Base-by-base conservation (phyloP, 208 protist genomes). In the Trypanosoma avium region DNA sequence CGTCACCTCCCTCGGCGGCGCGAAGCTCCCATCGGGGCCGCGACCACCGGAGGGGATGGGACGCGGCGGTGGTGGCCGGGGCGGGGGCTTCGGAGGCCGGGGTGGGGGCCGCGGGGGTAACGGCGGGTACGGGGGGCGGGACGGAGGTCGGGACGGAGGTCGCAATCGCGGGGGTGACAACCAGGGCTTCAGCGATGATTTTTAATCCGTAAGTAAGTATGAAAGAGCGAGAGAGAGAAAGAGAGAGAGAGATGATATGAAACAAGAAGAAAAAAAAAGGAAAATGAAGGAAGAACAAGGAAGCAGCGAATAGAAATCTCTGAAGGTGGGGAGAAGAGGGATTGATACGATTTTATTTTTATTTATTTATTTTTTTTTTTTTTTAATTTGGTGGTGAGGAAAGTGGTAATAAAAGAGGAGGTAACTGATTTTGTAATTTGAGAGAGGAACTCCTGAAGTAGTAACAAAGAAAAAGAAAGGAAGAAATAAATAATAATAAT, bases 131-230 rank as follows among this genome's bases (percentile, higher is more conserved):
- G 42, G 57, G 49, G 62, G 33, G 7, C 43, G 61, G n/a, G 29
- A 36, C 46, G 27, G 55, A 22, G 55, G 63, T 12, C 36, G 70
- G 15, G 63, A 54, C 8, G 43, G 59, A 6, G 54, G 61, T 36
- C 60, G 62, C 24, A 58, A 65, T 55, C 68, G 86, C 24, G 63
- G 70, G 59, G 73, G 77, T 67, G 78, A 78, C 73, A 67, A 71
- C 59, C 67, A 85, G 67, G 84, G 86, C 75, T 89, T 92, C 58
- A 84, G 84, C 61, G 84, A 93, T 61, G 86, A 93, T 43, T 95
- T 93, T 60, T 93, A 91, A 56, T 3, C 30, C 27, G 19, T 27
- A 7, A 29, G 36, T 29, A 3, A 6, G 33, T 29, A n/a, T 32
- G 40, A 60, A 10, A 0, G 10, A 13, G 17, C 21, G 10, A 35